These are phyloP conservation scores for Metschnikowia kofuensis DNA, from an alignment of 805 yeast genomes.

Conservation along the genomic window DNA sequence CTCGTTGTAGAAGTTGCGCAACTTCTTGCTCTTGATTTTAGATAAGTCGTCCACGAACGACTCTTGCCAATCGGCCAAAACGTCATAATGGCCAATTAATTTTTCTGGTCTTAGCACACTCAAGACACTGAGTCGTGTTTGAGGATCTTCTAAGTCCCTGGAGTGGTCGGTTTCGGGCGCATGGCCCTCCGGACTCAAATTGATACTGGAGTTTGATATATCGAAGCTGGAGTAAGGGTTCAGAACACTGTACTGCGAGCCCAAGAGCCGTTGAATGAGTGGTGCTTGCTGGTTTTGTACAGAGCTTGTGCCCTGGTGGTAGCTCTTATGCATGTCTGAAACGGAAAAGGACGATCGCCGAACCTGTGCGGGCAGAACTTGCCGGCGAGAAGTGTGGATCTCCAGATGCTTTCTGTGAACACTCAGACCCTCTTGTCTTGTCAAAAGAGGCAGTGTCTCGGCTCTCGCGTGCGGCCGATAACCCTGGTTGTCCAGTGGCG, in stretches of 20 bases:
- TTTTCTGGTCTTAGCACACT: conserved; percentile 29
- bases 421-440: not conserved
- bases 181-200: conserved; percentile 5
- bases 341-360: conserved; percentile 18
- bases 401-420: not conserved
- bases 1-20: conserved; percentile 46
- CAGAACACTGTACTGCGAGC: conserved; percentile 29
- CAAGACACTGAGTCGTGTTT: conserved; percentile 22
- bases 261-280: conserved; percentile 27
- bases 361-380: conserved; percentile 1
- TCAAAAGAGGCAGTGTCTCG: conserved; percentile 8
- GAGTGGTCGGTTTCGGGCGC: conserved; percentile 6
- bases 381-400: not conserved
- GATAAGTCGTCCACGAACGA: conserved; percentile 16
- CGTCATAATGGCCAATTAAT: conserved; percentile 32
- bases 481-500: not conserved
- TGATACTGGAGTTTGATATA: conserved; percentile 9
- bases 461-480: not conserved
- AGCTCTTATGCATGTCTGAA: conserved; percentile 12
- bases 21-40: conserved; percentile 20
- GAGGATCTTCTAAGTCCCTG: conserved; percentile 23
- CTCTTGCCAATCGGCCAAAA: conserved; percentile 32
- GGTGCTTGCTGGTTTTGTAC: conserved; percentile 15
- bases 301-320: not conserved
- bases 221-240: conserved; percentile 24